Evolutionary conservation across 805 yeast genomes (phyloP).

Genomic region (Metschnikowia dekortorum): DNA sequence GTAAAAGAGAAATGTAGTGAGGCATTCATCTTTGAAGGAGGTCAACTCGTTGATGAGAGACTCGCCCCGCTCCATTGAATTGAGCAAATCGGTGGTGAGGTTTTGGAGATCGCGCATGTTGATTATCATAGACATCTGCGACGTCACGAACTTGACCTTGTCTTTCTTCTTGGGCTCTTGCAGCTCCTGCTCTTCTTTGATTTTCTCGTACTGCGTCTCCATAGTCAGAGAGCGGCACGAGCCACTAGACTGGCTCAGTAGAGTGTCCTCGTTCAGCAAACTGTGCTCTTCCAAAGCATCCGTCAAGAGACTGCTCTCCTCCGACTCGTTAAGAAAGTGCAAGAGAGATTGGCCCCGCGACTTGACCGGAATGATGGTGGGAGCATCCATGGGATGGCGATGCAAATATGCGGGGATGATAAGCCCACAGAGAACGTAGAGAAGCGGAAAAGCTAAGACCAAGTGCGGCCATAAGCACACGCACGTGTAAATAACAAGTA

Average conservation of each 20-base stretch:
- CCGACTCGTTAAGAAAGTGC: slow-evolving; percentile 31
- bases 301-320: slow-evolving; percentile 30
- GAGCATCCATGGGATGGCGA: slow-evolving; percentile 58
- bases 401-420: slow-evolving; percentile 67
- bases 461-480: slow-evolving; percentile 70
- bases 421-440: slow-evolving; percentile 50
- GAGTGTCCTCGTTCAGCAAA: slow-evolving; percentile 5
- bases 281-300: slow-evolving; percentile 23
- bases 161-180: slow-evolving; percentile 12
- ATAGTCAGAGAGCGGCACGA: slow-evolving; percentile 10
- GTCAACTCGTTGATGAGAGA: slow-evolving; percentile 56
- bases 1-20: slow-evolving; percentile 56
- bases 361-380: slow-evolving; percentile 41
- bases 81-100: slow-evolving; percentile 51
- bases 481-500: slow-evolving; percentile 57
- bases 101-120: slow-evolving; percentile 75
- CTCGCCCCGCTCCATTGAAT: slow-evolving; percentile 48
- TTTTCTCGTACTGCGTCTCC: slow-evolving; percentile 12
- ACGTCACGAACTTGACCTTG: slow-evolving; percentile 20
- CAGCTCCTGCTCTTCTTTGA: slow-evolving; percentile 1
- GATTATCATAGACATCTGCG: slow-evolving; percentile 43
- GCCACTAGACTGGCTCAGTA: slow-evolving; percentile 8
- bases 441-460: slow-evolving; percentile 58
- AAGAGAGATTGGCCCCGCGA: slow-evolving; percentile 53
- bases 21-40: slow-evolving; percentile 65